Evolutionary conservation across 768 basidiomycete genomes (phyloP).

Genomic region (Lactifluus rugatus): DNA sequence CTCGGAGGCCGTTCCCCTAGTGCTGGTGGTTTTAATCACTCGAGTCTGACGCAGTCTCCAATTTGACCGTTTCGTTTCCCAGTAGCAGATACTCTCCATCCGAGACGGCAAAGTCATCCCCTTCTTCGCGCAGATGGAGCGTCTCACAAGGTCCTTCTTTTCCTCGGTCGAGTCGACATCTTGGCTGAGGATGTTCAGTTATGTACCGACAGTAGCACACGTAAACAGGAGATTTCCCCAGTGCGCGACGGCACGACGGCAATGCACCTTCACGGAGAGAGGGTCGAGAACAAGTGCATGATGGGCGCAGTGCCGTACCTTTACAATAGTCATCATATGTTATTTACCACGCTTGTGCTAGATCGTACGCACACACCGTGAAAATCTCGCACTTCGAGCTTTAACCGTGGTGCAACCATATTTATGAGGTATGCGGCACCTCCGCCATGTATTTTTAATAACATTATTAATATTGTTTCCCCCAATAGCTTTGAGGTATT

Average conservation of each 20-base stretch:
- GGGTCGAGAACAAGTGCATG: slow-evolving; percentile 22
- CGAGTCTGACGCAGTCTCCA: slow-evolving; percentile 40
- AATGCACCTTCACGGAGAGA: slow-evolving; percentile 29
- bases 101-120: not conserved
- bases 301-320: not conserved
- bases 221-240: slow-evolving; percentile 23
- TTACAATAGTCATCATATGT: not conserved
- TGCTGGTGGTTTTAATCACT: slow-evolving; percentile 41
- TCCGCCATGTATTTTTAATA: slow-evolving; percentile 29
- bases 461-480: slow-evolving; percentile 37
- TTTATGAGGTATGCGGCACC: slow-evolving; percentile 34
- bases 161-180: slow-evolving; percentile 24
- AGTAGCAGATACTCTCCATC: slow-evolving; percentile 20
- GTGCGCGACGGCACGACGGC: slow-evolving; percentile 28
- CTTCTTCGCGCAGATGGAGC: not conserved
- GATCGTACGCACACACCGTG: not conserved
- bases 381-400: slow-evolving; percentile 26
- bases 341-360: not conserved
- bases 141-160: slow-evolving; percentile 16
- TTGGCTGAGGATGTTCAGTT: slow-evolving; percentile 20
- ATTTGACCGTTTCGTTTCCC: slow-evolving; percentile 28
- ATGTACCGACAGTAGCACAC: slow-evolving; percentile 23
- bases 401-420: slow-evolving; percentile 34
- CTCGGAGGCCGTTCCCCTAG: slow-evolving; percentile 40
- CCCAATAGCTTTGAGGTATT: slow-evolving; percentile 31